phyloP scores from a whole-genome alignment of 768 basidiomycete species.

The Cantharellus anzutake region DNA sequence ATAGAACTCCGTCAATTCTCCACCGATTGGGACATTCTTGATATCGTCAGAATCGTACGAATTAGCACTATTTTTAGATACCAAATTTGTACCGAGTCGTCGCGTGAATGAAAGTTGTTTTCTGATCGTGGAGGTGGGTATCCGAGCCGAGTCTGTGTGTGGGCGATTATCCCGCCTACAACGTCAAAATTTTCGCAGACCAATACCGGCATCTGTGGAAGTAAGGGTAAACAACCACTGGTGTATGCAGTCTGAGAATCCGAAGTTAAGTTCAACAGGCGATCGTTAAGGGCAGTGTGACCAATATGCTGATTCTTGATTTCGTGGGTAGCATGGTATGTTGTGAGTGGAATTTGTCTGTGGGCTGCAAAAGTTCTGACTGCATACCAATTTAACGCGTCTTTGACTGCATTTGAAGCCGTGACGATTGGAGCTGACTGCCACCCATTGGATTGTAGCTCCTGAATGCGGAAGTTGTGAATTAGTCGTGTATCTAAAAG shows the following conservation, averaged over 20 bases:
- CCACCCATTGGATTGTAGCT: neutral
- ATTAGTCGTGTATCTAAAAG: neutral
- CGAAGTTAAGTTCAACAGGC: neutral
- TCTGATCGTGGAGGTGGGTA: too few species aligned
- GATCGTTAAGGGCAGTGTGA: neutral
- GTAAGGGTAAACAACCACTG: constrained; percentile 1
- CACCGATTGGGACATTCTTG: constrained; percentile 7
- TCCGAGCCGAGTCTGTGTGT: too few species aligned
- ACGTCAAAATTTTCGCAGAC: constrained; percentile 22
- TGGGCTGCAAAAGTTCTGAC: neutral
- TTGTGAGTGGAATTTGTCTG: too few species aligned
- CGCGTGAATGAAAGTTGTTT: too few species aligned
- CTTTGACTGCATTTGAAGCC: constrained; percentile 2
- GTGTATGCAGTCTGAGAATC: neutral
- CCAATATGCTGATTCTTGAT: too few species aligned
- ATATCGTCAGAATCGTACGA: constrained; percentile 14
- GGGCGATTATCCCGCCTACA: constrained; percentile 21
- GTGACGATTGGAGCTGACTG: neutral
- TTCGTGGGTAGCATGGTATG: too few species aligned
- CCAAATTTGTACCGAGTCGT: constrained; percentile 11
- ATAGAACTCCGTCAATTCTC: too few species aligned
- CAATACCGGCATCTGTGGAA: constrained; percentile 4
- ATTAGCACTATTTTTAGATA: constrained; percentile 6
- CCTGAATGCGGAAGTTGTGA: too few species aligned
- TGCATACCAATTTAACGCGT: neutral